Percentiles rank a stretch among this genome's conserved stretches.
Conservation (phyloP, 495 filamentous ascomycete species). For the Cenococcum geophilum region DNA sequence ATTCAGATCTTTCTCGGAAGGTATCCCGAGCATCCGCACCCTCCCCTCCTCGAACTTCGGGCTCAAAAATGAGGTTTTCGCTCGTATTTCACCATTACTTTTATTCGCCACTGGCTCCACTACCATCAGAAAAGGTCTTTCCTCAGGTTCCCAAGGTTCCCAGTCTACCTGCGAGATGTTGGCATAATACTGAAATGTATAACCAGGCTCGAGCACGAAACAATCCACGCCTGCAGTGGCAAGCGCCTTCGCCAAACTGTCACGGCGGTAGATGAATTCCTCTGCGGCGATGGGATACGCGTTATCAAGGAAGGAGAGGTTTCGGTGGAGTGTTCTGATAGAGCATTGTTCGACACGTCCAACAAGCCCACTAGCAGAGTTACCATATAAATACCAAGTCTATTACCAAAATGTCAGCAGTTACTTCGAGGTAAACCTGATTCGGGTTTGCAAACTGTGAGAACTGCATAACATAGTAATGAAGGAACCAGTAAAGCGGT, state of each 20-base stretch:
- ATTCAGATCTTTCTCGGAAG: conserved; percentile 41
- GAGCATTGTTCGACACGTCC: conserved; percentile 43
- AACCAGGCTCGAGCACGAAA: conserved; percentile 52
- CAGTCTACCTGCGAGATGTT: conserved; percentile 51
- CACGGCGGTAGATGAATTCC: conserved; percentile 45
- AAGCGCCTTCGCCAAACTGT: conserved; percentile 46
- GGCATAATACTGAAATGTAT: conserved; percentile 53
- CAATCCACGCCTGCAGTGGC: conserved; percentile 43
- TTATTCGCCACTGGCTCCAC: conserved; percentile 38
- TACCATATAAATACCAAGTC: too few species aligned
- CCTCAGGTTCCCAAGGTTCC: conserved; percentile 57
- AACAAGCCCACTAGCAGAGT: too few species aligned
- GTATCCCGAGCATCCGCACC: conserved; percentile 48
- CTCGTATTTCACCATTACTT: conserved; percentile 38
- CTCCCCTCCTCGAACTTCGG: conserved; percentile 51
- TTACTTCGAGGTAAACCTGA: too few species aligned
- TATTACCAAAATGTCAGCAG: too few species aligned
- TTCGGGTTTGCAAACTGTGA: too few species aligned
- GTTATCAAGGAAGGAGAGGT: conserved; percentile 43
- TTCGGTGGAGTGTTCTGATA: conserved; percentile 41
- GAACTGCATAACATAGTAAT: too few species aligned
- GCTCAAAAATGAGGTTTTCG: conserved; percentile 47
- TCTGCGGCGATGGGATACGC: conserved; percentile 39
- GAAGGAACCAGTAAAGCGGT: too few species aligned
- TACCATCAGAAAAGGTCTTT: conserved; percentile 52